Evolutionary conservation across 148 eudicot species (phyloP), one percentile per base, ranked within the genome.

Genomic region (Dysphania ambrosioides): DNA sequence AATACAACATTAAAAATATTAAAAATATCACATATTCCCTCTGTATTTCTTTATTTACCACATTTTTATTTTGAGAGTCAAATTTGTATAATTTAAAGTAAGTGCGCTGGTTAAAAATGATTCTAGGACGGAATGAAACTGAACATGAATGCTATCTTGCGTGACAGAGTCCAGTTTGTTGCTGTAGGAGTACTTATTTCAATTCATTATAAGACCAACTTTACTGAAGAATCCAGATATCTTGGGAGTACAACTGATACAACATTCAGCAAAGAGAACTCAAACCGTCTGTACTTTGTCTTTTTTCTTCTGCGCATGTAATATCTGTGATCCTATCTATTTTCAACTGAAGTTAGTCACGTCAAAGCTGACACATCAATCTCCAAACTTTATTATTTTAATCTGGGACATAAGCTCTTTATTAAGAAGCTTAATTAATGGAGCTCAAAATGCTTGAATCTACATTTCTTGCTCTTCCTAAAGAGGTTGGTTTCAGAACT

Each of bases 391-490:
- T 18, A 34, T 65, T 40, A 59, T 23, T 57, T 31, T 26, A 24
- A 59, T 29, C 27, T 58, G 65, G 34, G 79, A n/a, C 38, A 53
- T 75, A 31, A 34, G 58, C 61, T 53, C 57, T 64, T 30, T 18
- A 57, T 9, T 59, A n/a, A 56, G 32, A 26, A 5, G 62, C 35
- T n/a, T 32, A n/a, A 59, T 30, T 53, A 64, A 79, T 79, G 82
- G 82, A 79, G 73, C 49, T 74, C 10, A 74, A 31, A 13, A 47
- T 79, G 74, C 12, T 79, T 36, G 75, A 79, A 69, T 51, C 65
- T 49, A 79, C 40, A 8, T 38, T 75, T 15, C 66, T 34, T 1
- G 29, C 55, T 35, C 41, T 69, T 30, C 29, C 78, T 35, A 70
- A 74, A n/a, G 34, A 69, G 1, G 38, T 68, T 79, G 74, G 59